Conservation (phyloP, 176 grass and related monocot species). For the Aegilops tauschii region DNA sequence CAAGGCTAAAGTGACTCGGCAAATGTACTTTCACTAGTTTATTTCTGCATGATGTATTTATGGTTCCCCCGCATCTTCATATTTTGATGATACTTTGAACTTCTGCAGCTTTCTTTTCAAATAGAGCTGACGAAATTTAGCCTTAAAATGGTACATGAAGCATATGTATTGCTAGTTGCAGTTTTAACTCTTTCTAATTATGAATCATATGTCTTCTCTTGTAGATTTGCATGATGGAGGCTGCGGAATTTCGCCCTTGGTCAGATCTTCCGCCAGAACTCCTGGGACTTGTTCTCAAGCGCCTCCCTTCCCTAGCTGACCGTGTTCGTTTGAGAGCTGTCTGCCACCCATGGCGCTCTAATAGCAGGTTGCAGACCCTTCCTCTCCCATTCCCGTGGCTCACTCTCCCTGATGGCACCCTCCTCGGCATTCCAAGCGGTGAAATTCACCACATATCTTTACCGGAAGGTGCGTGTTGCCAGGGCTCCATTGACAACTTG, state of each 20-base stretch:
- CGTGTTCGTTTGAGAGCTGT: slow-evolving; percentile 3
- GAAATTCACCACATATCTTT: background rate
- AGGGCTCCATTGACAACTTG: slow-evolving; percentile 1
- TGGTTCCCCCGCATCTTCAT: background rate
- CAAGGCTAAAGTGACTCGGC: background rate
- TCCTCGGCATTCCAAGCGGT: background rate
- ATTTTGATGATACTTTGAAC: background rate
- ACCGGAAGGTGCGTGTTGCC: background rate
- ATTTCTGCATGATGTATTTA: background rate
- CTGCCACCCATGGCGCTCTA: background rate
- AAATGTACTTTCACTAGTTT: background rate
- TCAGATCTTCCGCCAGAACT: too few relatives aligned
- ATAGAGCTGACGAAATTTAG: background rate
- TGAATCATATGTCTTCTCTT: background rate
- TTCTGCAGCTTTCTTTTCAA: background rate
- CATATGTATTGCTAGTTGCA: background rate
- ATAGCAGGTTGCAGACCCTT: background rate
- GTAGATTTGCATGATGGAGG: background rate
- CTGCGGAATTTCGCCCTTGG: background rate
- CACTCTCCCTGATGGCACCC: background rate
- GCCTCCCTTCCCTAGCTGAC: background rate
- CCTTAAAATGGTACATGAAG: background rate
- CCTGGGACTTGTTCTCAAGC: background rate
- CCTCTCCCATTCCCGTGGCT: slow-evolving; percentile 10
- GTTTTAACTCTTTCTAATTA: background rate